Percentiles rank a stretch among this genome's conserved stretches.
Conservation (phyloP, 176 grass and related monocot genomes). For the Calamus simplicifolius region DNA sequence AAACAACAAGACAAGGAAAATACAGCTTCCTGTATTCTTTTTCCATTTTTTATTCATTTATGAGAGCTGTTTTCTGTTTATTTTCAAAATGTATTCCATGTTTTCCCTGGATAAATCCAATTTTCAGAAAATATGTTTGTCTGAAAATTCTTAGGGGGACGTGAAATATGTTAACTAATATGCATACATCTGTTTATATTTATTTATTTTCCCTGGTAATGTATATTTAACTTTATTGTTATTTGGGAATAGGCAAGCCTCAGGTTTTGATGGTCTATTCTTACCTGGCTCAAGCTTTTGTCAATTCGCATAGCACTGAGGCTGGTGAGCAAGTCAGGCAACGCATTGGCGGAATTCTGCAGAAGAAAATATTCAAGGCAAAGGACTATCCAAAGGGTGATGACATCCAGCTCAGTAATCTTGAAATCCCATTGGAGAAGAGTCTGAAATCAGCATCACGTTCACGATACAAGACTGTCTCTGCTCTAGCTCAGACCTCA, state of each 20-base stretch:
- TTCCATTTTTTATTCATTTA: no score
- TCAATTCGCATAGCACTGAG: slow-evolving; percentile 63
- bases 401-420: slow-evolving; percentile 31
- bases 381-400: slow-evolving; percentile 65
- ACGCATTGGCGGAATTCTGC: slow-evolving; percentile 74
- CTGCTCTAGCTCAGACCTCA: slow-evolving; percentile 55
- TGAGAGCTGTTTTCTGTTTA: no score
- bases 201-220: no score
- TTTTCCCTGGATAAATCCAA: no score
- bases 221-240: no score
- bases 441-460: slow-evolving; percentile 57
- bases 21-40: no score
- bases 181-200: no score
- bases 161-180: no score
- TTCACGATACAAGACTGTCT: slow-evolving; percentile 50
- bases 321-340: slow-evolving; percentile 62
- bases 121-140: no score
- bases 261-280: slow-evolving; percentile 66
- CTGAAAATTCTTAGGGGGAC: no score
- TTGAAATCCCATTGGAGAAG: slow-evolving; percentile 56
- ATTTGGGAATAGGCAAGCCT: slow-evolving; percentile 43
- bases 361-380: slow-evolving; percentile 82
- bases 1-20: no score
- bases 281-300: slow-evolving; percentile 77
- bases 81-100: no score